Conservation (phyloP, 306 rosid genomes). For the Herpetospermum pedunculosum region DNA sequence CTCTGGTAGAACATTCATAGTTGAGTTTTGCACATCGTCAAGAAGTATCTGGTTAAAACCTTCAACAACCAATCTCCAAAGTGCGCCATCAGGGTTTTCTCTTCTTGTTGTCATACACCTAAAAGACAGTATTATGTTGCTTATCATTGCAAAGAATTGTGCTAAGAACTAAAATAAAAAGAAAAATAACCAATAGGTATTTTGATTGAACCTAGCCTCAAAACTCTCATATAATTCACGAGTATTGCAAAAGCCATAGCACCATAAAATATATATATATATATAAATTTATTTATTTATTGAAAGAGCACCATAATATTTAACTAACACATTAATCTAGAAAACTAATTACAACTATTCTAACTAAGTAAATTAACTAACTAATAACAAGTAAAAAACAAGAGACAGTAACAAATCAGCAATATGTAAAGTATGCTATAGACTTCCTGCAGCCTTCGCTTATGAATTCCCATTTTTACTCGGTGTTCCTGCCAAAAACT, state of each 20-base stretch:
- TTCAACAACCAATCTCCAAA: conserved; percentile 85
- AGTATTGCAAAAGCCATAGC: neutral
- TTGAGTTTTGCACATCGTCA: conserved; percentile 40
- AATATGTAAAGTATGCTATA: neutral
- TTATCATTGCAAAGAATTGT: neutral
- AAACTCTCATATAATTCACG: neutral
- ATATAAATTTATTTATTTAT: too few relatives aligned
- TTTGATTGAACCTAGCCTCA: neutral
- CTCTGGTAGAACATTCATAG: conserved; percentile 29
- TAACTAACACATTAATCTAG: neutral
- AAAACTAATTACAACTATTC: too few relatives aligned
- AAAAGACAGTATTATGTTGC: conserved; percentile 13
- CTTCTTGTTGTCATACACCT: conserved; percentile 98
- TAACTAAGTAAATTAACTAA: too few relatives aligned
- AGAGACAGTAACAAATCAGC: too few relatives aligned
- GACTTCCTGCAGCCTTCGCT: neutral
- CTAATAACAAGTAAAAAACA: too few relatives aligned
- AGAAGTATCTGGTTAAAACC: conserved; percentile 58
- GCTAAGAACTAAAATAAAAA: neutral
- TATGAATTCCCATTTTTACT: too few relatives aligned
- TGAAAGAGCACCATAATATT: too few relatives aligned
- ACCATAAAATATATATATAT: too few relatives aligned
- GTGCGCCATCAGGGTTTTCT: conserved; percentile 74
- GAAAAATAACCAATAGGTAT: neutral
- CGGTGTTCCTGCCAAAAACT: neutral